These are phyloP conservation scores for Crataegus laevigata DNA, from an alignment of 306 rosid species.

Conservation along the genomic window DNA sequence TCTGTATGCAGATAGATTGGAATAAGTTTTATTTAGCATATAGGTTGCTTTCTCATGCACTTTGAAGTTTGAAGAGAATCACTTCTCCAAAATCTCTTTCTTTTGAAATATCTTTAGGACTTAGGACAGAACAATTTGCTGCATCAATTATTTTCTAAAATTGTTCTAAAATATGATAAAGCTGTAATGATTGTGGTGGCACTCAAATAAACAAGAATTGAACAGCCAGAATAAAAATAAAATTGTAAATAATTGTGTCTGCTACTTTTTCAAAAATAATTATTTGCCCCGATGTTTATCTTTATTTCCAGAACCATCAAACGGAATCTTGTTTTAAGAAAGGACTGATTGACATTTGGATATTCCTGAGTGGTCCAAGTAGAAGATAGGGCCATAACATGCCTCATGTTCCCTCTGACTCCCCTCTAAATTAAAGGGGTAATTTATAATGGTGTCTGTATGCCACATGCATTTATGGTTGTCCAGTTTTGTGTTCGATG, in stretches of 20 bases:
- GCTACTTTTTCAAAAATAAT: neutral
- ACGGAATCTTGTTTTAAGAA: neutral
- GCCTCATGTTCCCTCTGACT: constrained; percentile 14
- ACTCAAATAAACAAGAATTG: neutral
- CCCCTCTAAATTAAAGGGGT: neutral
- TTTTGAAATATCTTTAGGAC: neutral
- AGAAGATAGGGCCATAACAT: neutral
- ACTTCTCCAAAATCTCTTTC: neutral
- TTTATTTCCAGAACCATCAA: neutral
- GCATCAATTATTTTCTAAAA: neutral
- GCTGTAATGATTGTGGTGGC: neutral
- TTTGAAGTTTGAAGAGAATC: neutral
- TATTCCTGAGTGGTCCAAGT: constrained; percentile 5
- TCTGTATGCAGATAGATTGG: neutral
- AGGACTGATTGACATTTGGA: neutral
- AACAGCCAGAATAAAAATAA: neutral
- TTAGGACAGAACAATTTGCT: neutral
- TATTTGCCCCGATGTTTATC: neutral
- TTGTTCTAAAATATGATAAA: neutral
- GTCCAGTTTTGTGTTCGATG: neutral
- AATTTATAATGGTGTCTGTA: neutral
- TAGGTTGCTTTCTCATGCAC: neutral
- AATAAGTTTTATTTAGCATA: neutral
- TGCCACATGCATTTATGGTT: constrained; percentile 9
- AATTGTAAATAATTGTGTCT: neutral